These are phyloP conservation scores for Monilinia laxa DNA, from an alignment of 2,329 filamentous ascomycete genomes.

Conservation along the genomic window DNA sequence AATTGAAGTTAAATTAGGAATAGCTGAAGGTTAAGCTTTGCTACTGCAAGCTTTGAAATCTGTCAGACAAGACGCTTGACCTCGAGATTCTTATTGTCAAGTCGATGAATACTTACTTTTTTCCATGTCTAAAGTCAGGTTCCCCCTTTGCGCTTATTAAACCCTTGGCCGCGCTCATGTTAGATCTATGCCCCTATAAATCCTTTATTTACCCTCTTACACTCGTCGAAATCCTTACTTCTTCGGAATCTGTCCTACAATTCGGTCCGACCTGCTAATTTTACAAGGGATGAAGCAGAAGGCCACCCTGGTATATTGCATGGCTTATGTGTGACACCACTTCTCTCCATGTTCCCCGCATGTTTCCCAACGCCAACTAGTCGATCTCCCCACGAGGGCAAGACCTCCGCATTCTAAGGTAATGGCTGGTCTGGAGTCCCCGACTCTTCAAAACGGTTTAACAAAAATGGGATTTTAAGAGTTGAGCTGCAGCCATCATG, in stretches of 20 bases:
- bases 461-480: not conserved
- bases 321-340: conserved; percentile 12
- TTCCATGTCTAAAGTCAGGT: not conserved
- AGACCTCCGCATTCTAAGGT: conserved; percentile 3
- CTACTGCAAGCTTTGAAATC: not conserved
- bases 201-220: not conserved
- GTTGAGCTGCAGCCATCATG: conserved; percentile 7
- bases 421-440: conserved; percentile 2
- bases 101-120: not conserved
- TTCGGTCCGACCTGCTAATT: conserved; percentile 23
- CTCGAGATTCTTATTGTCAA: conserved; percentile 1
- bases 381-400: conserved; percentile 21
- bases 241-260: conserved; percentile 13
- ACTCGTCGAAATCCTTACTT: not conserved
- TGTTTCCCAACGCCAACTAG: conserved; percentile 16
- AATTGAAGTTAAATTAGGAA: not conserved
- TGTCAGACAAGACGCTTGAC: not conserved
- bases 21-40: not conserved
- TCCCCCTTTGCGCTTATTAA: not conserved
- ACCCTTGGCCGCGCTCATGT: too few relatives aligned
- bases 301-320: conserved; percentile 14
- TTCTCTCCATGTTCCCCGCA: conserved; percentile 22
- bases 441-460: not conserved
- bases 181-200: not conserved
- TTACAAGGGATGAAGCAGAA: conserved; percentile 12